These are phyloP conservation scores for Neurospora pannonica DNA, from an alignment of 495 filamentous ascomycete species.

Conservation along the genomic window DNA sequence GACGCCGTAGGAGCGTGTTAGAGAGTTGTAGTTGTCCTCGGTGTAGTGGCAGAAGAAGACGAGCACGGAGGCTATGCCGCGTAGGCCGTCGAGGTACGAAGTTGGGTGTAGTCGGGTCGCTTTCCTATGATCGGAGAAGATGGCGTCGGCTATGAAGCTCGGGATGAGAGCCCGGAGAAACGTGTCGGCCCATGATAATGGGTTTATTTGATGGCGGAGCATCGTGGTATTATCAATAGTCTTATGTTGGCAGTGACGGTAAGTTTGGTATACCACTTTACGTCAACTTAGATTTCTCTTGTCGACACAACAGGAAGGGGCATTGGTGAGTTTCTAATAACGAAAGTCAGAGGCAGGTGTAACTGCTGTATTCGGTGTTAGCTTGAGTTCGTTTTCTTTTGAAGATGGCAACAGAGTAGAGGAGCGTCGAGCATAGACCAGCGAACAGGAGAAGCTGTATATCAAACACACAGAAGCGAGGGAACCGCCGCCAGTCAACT, in stretches of 20 bases:
- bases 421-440: background rate
- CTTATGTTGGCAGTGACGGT: background rate
- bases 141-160: conserved; percentile 22
- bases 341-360: background rate
- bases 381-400: background rate
- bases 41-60: conserved; percentile 44
- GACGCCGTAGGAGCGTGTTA: conserved; percentile 32
- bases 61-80: conserved; percentile 45
- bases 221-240: background rate
- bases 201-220: background rate
- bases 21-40: conserved; percentile 29
- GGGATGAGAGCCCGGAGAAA: conserved; percentile 20
- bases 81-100: conserved; percentile 45
- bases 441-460: background rate
- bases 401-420: background rate
- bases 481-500: background rate
- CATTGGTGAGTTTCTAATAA: background rate
- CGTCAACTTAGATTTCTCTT: background rate
- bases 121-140: conserved; percentile 22
- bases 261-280: background rate
- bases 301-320: background rate
- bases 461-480: background rate
- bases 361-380: background rate
- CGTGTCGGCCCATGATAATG: background rate
- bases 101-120: conserved; percentile 30